These are phyloP conservation scores for Lachnum nothofagi DNA, from an alignment of 2,329 filamentous ascomycete species.

Conservation along the genomic window DNA sequence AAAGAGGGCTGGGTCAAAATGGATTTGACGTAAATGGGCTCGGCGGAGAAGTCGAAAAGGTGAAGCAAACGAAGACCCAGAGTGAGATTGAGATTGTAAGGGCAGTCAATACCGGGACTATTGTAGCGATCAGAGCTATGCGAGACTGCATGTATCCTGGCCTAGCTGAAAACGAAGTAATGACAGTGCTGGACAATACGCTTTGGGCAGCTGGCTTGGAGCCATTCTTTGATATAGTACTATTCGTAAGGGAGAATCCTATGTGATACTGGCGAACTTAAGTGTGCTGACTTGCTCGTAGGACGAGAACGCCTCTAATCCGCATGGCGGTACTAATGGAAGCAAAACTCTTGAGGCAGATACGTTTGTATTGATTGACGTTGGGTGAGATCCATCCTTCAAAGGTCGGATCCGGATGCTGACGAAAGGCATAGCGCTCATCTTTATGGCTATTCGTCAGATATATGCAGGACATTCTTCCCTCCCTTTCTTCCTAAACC, in stretches of 20 bases:
- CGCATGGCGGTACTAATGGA: conserved; percentile 39
- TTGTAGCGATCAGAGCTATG: conserved; percentile 56
- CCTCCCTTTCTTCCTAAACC: conserved; percentile 34
- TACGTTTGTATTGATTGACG: conserved; percentile 58
- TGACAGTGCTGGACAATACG: conserved; percentile 49
- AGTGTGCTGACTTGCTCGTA: conserved; percentile 5
- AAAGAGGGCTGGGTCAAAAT: conserved; percentile 47
- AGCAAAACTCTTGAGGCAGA: conserved; percentile 47
- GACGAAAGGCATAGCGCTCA: conserved; percentile 41
- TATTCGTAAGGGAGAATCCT: conserved; percentile 41
- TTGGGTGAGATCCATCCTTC: conserved; percentile 36
- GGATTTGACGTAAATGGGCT: conserved; percentile 55
- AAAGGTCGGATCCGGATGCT: neutral
- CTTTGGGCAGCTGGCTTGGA: conserved; percentile 48
- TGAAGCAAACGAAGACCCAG: conserved; percentile 53
- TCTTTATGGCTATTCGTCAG: conserved; percentile 57
- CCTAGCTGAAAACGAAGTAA: conserved; percentile 55
- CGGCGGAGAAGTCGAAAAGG: conserved; percentile 49
- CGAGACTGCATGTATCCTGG: conserved; percentile 48
- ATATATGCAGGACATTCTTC: conserved; percentile 60
- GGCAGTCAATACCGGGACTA: conserved; percentile 60
- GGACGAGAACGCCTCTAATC: conserved; percentile 38
- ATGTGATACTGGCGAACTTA: neutral
- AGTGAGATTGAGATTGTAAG: conserved; percentile 53
- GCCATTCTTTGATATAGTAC: conserved; percentile 59